phyloP scores from a whole-genome alignment of 1,284 basidiomycete genomes.

The Chiua sp. region DNA sequence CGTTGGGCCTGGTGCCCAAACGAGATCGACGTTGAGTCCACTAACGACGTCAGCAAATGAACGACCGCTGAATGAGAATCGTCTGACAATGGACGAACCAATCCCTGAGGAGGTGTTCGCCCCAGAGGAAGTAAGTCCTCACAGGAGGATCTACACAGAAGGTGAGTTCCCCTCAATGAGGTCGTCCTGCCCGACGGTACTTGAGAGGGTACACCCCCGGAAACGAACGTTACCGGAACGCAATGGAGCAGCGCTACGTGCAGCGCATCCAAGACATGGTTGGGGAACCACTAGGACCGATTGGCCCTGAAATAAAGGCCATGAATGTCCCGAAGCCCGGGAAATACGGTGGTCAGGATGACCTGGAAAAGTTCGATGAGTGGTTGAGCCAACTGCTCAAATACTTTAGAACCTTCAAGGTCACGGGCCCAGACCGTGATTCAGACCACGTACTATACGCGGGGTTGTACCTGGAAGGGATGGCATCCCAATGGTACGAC shows the following conservation, averaged over 20 bases:
- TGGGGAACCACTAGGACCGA: neutral
- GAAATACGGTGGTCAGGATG: neutral
- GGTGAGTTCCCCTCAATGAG: too few relatives aligned
- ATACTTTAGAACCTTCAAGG: neutral
- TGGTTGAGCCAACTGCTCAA: neutral
- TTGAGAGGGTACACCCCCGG: neutral
- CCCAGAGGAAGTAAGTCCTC: too few relatives aligned
- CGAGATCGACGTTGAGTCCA: too few relatives aligned
- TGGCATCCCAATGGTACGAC: too few relatives aligned
- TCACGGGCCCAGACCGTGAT: neutral
- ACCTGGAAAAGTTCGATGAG: neutral
- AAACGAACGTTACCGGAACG: neutral
- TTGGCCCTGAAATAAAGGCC: neutral
- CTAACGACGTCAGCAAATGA: too few relatives aligned
- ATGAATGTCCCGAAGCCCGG: neutral
- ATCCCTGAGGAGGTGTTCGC: too few relatives aligned
- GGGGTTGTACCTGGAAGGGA: too few relatives aligned
- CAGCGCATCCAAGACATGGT: neutral
- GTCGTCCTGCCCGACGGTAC: neutral
- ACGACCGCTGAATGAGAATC: too few relatives aligned
- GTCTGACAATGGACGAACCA: too few relatives aligned
- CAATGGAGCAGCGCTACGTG: neutral
- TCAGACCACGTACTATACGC: too few relatives aligned
- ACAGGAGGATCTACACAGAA: too few relatives aligned
- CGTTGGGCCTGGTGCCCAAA: too few relatives aligned